Base-by-base conservation (phyloP, 805 yeast species). In the Wickerhamomyces mucosus region DNA sequence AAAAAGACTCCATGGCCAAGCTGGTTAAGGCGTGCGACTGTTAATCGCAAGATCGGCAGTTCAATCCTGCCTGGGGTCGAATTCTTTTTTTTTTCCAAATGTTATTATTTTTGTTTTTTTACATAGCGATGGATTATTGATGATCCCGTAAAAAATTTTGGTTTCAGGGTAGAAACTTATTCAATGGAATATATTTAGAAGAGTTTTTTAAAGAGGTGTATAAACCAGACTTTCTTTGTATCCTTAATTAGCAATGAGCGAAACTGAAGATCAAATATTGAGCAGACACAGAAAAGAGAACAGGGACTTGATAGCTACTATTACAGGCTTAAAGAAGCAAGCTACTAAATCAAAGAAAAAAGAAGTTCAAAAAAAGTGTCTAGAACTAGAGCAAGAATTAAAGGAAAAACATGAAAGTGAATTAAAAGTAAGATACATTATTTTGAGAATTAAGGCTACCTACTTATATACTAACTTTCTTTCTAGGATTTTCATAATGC, bases 311-410 rank as follows among this genome's bases (percentile, higher is more conserved):
- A 62, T 70, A 15, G 78, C 81, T 8, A 67, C 70, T 19, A 63
- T 75, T 19, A 84, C 94, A 3, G 78, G 81, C 2, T 56, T 86
- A 66, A 83, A 79, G 58, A 83, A 83, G 46, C 89, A 78, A 54
- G 88, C 89, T 3, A 74, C 84, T 13, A 82, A 84, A 49, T 78
- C 85, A 29, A 81, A 77, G 31, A 70, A 80, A 43, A 81, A 79
- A 52, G 74, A 72, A 38, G 77, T 84, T 8, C 54, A 65, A 41
- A 62, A 63, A 32, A 71, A 72, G 45, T 77, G 88, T 43, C 62
- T 62, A 24, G 71, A 65, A 27, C 43, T 84, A 59, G 84, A 81
- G 45, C 56, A 56, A 3, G 70, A 65, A 9, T 50, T 84, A 45
- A 69, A 69, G 35, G 45, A 35, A 15, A 66, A 58, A 32, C 95